Base-by-base conservation (phyloP, 441 rosid genomes). In the Pelargonium myrrhifolium region DNA sequence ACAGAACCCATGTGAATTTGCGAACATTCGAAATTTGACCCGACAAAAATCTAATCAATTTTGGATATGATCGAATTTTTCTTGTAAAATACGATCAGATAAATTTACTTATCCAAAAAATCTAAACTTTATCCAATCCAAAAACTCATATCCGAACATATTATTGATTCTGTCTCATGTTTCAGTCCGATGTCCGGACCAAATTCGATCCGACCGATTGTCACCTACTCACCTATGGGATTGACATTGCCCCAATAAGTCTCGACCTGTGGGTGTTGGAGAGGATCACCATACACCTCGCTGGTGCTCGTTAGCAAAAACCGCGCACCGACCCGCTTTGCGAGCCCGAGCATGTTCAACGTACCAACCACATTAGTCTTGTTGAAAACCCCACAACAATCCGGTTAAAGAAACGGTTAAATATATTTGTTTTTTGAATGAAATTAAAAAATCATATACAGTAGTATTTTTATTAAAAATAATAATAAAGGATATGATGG, bases 221-320 rank as follows among this genome's bases (percentile, higher is more conserved):
- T n/a, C n/a, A n/a, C n/a, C n/a, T n/a, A n/a, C n/a, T 62, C 60
- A 92, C 98, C 98, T 75, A 92, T 92, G 66, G 98, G 98, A 78
- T 92, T 92, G 72, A 92, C 98, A 85, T 92, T 89, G 76, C 98
- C 98, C 98, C 98, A 92, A 80, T 92, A 92, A 42, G 98, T 92
- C 86, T 92, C 98, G 63, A 85, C 90, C 85, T 92, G 96, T 2
- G 98, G 98, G 56, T 89, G 98, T 71, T 92, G 95, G 20, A 92
- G 86, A 42, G 98, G 98, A 81, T 92, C 98, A 3, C 98, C 98
- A 71, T 92, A 92, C 1, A 92, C 98, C 85, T 92, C 98, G 68
- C 92, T 86, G 59, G 98, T 92, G 70, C 98, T 92, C 12, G 98
- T 89, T 45, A 92, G 84, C 68, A 92, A 68, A 71, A 92, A 92